Percentiles rank a stretch among this genome's conserved stretches.
Conservation (phyloP, 345 rosid species). For the Gossypium arboreum region DNA sequence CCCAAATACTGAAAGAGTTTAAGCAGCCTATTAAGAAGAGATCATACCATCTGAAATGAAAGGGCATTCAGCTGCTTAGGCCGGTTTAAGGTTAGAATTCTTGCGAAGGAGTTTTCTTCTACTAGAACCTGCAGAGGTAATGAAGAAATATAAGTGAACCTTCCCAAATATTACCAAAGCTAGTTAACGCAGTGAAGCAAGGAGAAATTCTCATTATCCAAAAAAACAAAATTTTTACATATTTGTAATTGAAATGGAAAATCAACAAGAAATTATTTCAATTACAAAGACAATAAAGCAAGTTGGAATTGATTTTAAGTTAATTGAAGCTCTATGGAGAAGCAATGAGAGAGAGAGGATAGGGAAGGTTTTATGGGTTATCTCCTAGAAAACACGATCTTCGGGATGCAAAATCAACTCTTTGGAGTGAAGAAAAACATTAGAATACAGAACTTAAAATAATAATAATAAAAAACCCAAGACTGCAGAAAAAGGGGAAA, state of each 20-base stretch:
- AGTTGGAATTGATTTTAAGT: not conserved
- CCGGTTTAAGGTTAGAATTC: conserved; percentile 61
- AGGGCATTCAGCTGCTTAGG: conserved; percentile 72
- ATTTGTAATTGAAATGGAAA: not conserved
- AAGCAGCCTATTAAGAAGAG: not conserved
- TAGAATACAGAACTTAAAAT: not conserved
- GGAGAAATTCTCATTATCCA: not conserved
- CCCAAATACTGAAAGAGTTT: not conserved
- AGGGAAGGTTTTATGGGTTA: not conserved
- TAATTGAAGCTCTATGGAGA: not conserved
- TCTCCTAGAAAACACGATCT: not conserved
- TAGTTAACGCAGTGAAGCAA: not conserved
- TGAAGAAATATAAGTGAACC: not conserved
- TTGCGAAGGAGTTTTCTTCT: conserved; percentile 45
- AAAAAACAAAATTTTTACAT: not conserved
- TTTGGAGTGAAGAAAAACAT: not conserved
- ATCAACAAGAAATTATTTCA: not conserved
- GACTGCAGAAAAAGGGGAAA: not conserved
- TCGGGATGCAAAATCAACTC: not conserved
- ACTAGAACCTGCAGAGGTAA: conserved; percentile 6
- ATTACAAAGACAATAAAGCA: not conserved
- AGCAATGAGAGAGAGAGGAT: not conserved
- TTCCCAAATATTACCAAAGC: not conserved
- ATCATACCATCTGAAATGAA: conserved; percentile 52
- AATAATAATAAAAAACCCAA: not conserved